A percentile compares a stretch with the other conserved stretches of the same genome.
Conservation (phyloP, 306 rosid genomes). For the Pachyrhizus erosus region DNA sequence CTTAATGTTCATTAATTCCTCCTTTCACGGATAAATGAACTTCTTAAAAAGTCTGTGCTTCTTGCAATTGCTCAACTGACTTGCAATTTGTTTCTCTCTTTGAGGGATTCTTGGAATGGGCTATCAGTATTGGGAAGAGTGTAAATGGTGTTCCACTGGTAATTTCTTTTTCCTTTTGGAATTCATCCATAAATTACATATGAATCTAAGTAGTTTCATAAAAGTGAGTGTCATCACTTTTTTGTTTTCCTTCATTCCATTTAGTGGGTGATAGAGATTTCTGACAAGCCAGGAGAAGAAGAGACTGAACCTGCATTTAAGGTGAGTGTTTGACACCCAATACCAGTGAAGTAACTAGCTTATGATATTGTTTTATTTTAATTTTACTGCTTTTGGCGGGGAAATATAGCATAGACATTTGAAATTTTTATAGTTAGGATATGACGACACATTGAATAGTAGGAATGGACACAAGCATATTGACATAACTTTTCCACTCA, state of each 20-base stretch:
- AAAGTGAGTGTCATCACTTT: conserved; percentile 26
- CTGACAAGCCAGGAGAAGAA: conserved; percentile 91
- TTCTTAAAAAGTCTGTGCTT: conserved; percentile 10
- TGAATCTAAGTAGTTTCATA: conserved; percentile 20
- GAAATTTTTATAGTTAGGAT: neutral
- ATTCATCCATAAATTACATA: conserved; percentile 23
- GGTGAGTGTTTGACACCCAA: conserved; percentile 56
- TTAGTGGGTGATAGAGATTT: conserved; percentile 97
- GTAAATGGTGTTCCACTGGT: conserved; percentile 94
- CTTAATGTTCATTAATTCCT: neutral
- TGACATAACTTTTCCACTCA: neutral
- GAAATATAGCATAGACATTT: neutral
- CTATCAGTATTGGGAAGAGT: conserved; percentile 89
- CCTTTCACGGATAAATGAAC: conserved; percentile 23
- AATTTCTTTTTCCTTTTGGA: conserved; percentile 42
- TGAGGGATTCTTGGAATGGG: conserved; percentile 73
- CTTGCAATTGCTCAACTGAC: conserved; percentile 54
- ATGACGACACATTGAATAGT: neutral
- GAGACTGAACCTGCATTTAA: conserved; percentile 95
- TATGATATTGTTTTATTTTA: conserved; percentile 7
- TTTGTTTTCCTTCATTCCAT: conserved; percentile 35
- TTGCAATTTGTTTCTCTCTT: conserved; percentile 61
- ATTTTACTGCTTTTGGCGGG: neutral
- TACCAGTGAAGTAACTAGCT: conserved; percentile 20
- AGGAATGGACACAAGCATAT: neutral